Percentiles rank a stretch among this genome's conserved stretches.
Evolutionary conservation across 1,284 basidiomycete genomes (phyloP).

Genomic region (Cryptococcus jaspeensis): DNA sequence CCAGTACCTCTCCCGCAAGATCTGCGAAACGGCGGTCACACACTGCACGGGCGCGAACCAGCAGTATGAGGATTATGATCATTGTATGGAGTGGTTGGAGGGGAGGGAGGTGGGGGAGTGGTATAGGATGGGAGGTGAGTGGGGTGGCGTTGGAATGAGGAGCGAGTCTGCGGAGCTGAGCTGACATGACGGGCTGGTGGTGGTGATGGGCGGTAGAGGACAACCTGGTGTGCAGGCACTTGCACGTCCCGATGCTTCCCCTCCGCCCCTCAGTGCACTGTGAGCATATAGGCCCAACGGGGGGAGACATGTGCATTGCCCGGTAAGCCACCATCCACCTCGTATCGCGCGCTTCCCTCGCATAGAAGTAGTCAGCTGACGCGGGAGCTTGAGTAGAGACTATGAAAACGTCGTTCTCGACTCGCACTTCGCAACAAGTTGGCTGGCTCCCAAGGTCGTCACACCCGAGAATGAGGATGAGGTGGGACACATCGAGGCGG

Average conservation of each 20-base stretch:
- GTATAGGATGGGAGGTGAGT: slow-evolving; percentile 22
- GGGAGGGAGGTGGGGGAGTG: slow-evolving; percentile 19
- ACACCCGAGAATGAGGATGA: slow-evolving; percentile 28
- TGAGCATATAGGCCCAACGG: slow-evolving; percentile 25
- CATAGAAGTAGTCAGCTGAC: too few species aligned
- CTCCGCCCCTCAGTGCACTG: slow-evolving; percentile 26
- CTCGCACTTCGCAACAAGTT: slow-evolving; percentile 28
- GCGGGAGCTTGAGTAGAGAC: slow-evolving; percentile 14
- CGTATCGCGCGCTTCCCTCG: background rate
- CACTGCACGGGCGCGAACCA: slow-evolving; percentile 25
- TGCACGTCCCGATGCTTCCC: slow-evolving; percentile 29
- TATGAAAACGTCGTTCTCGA: slow-evolving; percentile 21
- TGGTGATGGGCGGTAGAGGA: too few species aligned
- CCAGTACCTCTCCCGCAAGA: slow-evolving; percentile 18
- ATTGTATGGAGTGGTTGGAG: slow-evolving; percentile 18
- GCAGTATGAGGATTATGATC: slow-evolving; percentile 23
- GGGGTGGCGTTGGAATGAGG: too few species aligned
- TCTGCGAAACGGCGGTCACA: slow-evolving; percentile 16
- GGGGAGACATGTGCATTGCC: slow-evolving; percentile 29
- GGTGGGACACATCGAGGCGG: slow-evolving; percentile 14
- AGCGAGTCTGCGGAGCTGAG: too few species aligned
- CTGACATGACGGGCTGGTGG: background rate
- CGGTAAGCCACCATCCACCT: slow-evolving; percentile 13
- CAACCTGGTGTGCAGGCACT: slow-evolving; percentile 29
- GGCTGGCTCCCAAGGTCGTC: slow-evolving; percentile 26